A percentile compares a stretch with the other conserved stretches of the same genome.
Evolutionary conservation across 2,329 filamentous ascomycete species (phyloP).

Genomic region (Calonectria pauciramosa): DNA sequence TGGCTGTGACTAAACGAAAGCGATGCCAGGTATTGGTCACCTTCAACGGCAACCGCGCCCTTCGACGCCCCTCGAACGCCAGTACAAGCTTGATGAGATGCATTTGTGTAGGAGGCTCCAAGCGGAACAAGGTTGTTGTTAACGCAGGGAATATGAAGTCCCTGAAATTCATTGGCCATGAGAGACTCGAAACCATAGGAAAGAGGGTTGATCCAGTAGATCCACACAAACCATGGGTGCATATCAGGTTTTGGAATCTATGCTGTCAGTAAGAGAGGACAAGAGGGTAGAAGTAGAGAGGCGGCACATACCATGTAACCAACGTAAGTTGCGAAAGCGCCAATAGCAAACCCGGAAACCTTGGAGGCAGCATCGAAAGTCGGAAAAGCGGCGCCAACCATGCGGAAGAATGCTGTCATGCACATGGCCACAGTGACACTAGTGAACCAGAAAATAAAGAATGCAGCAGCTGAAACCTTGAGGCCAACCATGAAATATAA

Average conservation of each 20-base stretch:
- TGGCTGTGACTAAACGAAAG: not conserved
- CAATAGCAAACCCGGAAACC: not conserved
- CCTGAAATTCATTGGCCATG: not conserved
- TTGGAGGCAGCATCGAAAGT: conserved; percentile 71
- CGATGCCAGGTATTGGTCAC: not conserved
- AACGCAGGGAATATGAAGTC: not conserved
- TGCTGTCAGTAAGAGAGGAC: conserved; percentile 55
- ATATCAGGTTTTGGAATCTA: conserved; percentile 71
- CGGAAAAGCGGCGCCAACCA: conserved; percentile 39
- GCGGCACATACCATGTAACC: not conserved
- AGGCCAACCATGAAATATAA: not conserved
- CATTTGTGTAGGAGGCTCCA: not conserved
- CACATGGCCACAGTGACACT: not conserved
- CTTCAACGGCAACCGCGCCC: not conserved
- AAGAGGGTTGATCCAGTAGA: conserved; percentile 76
- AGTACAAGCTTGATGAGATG: not conserved
- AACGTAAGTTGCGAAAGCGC: not conserved
- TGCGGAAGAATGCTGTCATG: not conserved
- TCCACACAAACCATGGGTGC: conserved; percentile 74
- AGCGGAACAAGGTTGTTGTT: not conserved
- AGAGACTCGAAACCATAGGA: conserved; percentile 77
- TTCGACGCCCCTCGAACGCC: not conserved
- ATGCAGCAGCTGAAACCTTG: not conserved
- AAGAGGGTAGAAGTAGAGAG: not conserved
- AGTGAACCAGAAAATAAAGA: not conserved